phyloP scores from a whole-genome alignment of 306 rosid genomes.

The Cotoneaster glaucophyllus region DNA sequence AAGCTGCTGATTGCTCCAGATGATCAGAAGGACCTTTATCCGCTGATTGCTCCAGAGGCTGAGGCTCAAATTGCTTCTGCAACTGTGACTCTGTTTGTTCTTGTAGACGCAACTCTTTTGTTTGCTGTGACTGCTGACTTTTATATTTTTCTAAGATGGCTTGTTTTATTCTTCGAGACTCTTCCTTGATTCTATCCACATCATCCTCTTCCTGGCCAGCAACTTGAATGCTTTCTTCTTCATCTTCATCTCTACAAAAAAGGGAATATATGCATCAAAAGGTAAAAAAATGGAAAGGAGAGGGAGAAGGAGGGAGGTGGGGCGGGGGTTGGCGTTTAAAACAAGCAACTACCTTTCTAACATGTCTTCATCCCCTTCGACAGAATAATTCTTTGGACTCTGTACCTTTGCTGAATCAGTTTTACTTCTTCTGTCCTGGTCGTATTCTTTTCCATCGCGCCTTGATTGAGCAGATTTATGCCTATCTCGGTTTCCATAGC shows the following conservation, averaged over 20 bases:
- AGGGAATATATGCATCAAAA: background rate
- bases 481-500: slow-evolving; percentile 37
- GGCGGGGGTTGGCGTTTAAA: background rate
- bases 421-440: slow-evolving; percentile 28
- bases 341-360: slow-evolving; percentile 35
- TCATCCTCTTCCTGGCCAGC: slow-evolving; percentile 93
- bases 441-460: slow-evolving; percentile 41
- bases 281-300: background rate
- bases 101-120: slow-evolving; percentile 5
- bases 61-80: slow-evolving; percentile 30
- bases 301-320: background rate
- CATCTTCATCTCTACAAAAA: slow-evolving; percentile 49
- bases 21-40: slow-evolving; percentile 31
- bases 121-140: slow-evolving; percentile 43
- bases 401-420: slow-evolving; percentile 21
- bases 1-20: slow-evolving; percentile 25
- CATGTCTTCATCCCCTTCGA: slow-evolving; percentile 26
- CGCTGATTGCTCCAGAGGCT: slow-evolving; percentile 13
- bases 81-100: slow-evolving; percentile 6
- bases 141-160: slow-evolving; percentile 91
- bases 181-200: slow-evolving; percentile 86
- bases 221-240: slow-evolving; percentile 52
- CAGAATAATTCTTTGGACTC: slow-evolving; percentile 24
- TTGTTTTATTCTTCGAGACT: slow-evolving; percentile 77
- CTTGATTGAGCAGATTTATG: slow-evolving; percentile 45